These are phyloP conservation scores for Entonaema liquescens DNA, from an alignment of 495 filamentous ascomycete species.

Conservation along the genomic window DNA sequence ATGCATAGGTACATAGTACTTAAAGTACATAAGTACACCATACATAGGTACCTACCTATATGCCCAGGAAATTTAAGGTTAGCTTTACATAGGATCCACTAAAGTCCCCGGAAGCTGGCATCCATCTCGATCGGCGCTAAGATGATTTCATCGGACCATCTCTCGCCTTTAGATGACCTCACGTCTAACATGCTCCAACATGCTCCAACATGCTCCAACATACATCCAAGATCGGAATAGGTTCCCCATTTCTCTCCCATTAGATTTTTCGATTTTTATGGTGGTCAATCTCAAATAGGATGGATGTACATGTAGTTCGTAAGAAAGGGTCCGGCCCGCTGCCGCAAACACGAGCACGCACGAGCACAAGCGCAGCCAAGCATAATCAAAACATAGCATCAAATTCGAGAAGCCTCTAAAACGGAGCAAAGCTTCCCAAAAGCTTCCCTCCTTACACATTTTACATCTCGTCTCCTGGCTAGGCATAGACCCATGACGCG, in stretches of 20 bases:
- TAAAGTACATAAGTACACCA: no score
- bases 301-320: neutral
- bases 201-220: no score
- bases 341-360: neutral
- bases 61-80: neutral
- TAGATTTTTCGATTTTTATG: neutral
- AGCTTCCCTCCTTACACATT: neutral
- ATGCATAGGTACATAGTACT: no score
- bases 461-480: constrained; percentile 9
- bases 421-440: constrained; percentile 29
- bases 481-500: constrained; percentile 28
- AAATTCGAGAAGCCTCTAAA: constrained; percentile 9
- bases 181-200: constrained; percentile 4
- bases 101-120: constrained; percentile 6
- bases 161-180: constrained; percentile 34
- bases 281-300: neutral
- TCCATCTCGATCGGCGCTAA: constrained; percentile 30
- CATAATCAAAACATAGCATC: neutral
- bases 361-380: neutral
- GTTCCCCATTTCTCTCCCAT: neutral
- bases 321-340: constrained; percentile 16
- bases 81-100: neutral
- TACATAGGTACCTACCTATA: no score
- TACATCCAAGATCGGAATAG: constrained; percentile 2
- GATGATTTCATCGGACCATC: constrained; percentile 45